Percentiles rank a stretch among this genome's conserved stretches.
Conservation (phyloP, 306 rosid species). For the Castanea crenata region DNA sequence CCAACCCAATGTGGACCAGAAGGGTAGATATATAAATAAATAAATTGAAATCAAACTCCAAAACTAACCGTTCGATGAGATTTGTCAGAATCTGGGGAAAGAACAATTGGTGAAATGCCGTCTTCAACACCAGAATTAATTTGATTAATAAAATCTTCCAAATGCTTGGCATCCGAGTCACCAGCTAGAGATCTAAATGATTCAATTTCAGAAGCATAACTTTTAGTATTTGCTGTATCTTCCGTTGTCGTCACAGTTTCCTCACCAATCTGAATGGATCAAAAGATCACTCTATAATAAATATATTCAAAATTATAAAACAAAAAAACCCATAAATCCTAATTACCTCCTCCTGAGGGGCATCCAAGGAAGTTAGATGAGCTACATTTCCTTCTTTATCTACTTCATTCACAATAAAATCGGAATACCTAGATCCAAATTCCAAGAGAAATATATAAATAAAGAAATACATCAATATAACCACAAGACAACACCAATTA, state of each 20-base stretch:
- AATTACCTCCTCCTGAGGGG: slow-evolving; percentile 54
- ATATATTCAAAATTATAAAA: neutral
- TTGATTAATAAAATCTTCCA: slow-evolving; percentile 62
- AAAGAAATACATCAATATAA: neutral
- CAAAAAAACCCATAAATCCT: neutral
- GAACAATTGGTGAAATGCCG: slow-evolving; percentile 51
- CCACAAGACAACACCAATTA: neutral
- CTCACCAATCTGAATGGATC: slow-evolving; percentile 40
- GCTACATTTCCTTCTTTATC: slow-evolving; percentile 67
- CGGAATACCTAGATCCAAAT: slow-evolving; percentile 70
- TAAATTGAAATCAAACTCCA: slow-evolving; percentile 1
- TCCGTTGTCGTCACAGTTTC: slow-evolving; percentile 35
- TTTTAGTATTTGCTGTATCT: slow-evolving; percentile 27
- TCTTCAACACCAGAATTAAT: slow-evolving; percentile 54
- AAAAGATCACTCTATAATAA: slow-evolving; percentile 3
- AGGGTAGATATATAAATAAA: neutral
- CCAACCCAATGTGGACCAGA: neutral
- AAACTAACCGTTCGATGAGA: slow-evolving; percentile 78
- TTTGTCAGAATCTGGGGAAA: slow-evolving; percentile 76
- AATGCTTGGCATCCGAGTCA: slow-evolving; percentile 46
- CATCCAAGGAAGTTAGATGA: slow-evolving; percentile 64
- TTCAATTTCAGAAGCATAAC: slow-evolving; percentile 68
- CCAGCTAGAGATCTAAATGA: slow-evolving; percentile 72
- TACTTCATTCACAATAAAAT: slow-evolving; percentile 93
- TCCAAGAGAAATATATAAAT: slow-evolving; percentile 6